phyloP scores from a whole-genome alignment of 805 yeast genomes.

The Pichia nanzhaoensis region DNA sequence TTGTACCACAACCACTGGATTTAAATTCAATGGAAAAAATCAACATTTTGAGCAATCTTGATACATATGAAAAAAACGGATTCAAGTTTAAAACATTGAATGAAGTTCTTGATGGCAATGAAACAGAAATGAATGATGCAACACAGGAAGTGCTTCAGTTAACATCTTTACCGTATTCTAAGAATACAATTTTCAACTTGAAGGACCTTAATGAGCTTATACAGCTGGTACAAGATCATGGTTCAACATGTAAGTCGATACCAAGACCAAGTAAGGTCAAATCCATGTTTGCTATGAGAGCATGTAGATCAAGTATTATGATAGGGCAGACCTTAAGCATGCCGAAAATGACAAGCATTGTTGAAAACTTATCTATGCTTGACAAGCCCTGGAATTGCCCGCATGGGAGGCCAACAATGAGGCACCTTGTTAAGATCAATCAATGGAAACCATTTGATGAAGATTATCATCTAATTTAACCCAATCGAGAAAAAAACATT shows the following conservation, averaged over 20 bases:
- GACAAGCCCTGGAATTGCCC: slow-evolving; percentile 98
- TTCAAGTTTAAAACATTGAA: slow-evolving; percentile 44
- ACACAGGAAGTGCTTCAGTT: slow-evolving; percentile 38
- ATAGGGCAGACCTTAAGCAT: slow-evolving; percentile 65
- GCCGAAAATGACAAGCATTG: slow-evolving; percentile 61
- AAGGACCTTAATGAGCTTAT: slow-evolving; percentile 75
- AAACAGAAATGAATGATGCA: slow-evolving; percentile 43
- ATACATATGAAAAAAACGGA: slow-evolving; percentile 67
- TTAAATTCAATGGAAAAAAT: slow-evolving; percentile 76
- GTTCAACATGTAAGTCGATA: slow-evolving; percentile 31
- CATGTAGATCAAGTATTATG: slow-evolving; percentile 93
- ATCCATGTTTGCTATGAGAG: slow-evolving; percentile 87
- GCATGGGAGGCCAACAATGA: slow-evolving; percentile 95
- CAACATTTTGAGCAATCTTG: slow-evolving; percentile 52
- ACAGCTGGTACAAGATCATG: slow-evolving; percentile 53
- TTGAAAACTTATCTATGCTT: slow-evolving; percentile 56
- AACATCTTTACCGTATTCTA: slow-evolving; percentile 65
- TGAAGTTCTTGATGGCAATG: slow-evolving; percentile 25
- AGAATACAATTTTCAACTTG: slow-evolving; percentile 56
- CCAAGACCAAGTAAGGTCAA: slow-evolving; percentile 72
- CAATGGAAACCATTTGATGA: slow-evolving; percentile 38
- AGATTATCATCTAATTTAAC: slow-evolving; percentile 24
- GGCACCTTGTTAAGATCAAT: slow-evolving; percentile 68
- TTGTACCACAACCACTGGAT: slow-evolving; percentile 50
- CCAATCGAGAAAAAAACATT: background rate